A percentile compares a stretch with the other conserved stretches of the same genome.
Evolutionary conservation across 2,329 filamentous ascomycete species (phyloP).

Genomic region (Paraphaeosphaeria minitans): DNA sequence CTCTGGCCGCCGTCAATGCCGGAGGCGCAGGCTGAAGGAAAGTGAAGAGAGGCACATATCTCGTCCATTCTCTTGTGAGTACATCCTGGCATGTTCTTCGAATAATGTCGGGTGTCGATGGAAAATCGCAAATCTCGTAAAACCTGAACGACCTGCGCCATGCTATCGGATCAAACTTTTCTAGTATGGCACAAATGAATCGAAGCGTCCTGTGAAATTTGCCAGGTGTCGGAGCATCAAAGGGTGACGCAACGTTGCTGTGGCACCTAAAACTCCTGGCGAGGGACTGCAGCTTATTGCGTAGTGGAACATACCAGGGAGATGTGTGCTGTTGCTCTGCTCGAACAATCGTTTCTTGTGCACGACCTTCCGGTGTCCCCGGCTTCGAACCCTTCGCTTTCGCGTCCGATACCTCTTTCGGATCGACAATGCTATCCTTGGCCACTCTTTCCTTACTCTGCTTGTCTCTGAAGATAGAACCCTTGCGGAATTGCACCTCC

Average conservation of each 20-base stretch:
- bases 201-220: not conserved
- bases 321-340: not conserved
- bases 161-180: not conserved
- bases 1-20: conserved; percentile 7
- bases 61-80: conserved; percentile 68
- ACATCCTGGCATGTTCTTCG: conserved; percentile 68
- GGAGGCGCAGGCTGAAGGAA: conserved; percentile 42
- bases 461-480: not conserved
- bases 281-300: not conserved
- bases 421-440: not conserved
- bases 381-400: not conserved
- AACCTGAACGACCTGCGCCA: not conserved
- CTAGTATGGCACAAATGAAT: not conserved
- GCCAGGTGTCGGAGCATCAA: not conserved
- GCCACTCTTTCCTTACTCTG: not conserved
- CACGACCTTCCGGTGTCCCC: not conserved
- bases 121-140: conserved; percentile 11
- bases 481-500: not conserved
- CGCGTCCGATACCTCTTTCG: not conserved
- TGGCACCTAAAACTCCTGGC: not conserved
- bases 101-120: conserved; percentile 44
- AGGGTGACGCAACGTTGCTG: not conserved
- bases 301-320: not conserved
- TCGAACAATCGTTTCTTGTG: not conserved
- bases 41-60: conserved; percentile 45